These are phyloP conservation scores for Lipomyces yarrowii DNA, from an alignment of 1,139 yeast genomes.

Conservation along the genomic window DNA sequence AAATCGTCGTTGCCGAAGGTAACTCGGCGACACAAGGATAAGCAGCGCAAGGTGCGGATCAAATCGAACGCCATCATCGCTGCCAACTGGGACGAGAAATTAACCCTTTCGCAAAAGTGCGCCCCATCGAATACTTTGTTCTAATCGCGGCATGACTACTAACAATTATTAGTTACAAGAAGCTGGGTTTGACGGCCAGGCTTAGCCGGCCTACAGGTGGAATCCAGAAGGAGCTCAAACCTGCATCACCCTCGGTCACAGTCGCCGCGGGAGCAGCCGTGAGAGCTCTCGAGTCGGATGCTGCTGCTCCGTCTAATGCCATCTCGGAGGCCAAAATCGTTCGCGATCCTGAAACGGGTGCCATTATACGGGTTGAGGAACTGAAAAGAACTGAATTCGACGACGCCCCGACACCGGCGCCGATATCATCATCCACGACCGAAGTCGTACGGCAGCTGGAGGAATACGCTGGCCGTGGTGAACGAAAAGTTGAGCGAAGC, in stretches of 20 bases:
- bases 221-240: conserved; percentile 42
- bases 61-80: conserved; percentile 73
- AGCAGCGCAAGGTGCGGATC: conserved; percentile 32
- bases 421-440: conserved; percentile 35
- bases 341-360: conserved; percentile 22
- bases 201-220: conserved; percentile 59
- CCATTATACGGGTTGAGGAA: conserved; percentile 5
- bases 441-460: conserved; percentile 71
- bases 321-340: conserved; percentile 18
- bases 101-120: conserved; percentile 78
- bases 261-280: not conserved
- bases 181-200: conserved; percentile 70
- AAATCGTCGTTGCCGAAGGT: conserved; percentile 27
- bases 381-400: conserved; percentile 10
- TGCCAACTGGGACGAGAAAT: conserved; percentile 82
- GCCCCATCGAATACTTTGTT: not conserved
- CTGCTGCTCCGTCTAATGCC: not conserved
- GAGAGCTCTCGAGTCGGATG: not conserved
- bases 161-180: conserved; percentile 51
- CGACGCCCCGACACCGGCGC: conserved; percentile 13
- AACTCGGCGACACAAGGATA: conserved; percentile 28
- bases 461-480: conserved; percentile 61
- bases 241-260: not conserved
- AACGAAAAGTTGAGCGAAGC: conserved; percentile 48
- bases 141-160: conserved; percentile 10